Evolutionary conservation across 2,329 filamentous ascomycete genomes (phyloP).

Genomic region (Nemania sp.): DNA sequence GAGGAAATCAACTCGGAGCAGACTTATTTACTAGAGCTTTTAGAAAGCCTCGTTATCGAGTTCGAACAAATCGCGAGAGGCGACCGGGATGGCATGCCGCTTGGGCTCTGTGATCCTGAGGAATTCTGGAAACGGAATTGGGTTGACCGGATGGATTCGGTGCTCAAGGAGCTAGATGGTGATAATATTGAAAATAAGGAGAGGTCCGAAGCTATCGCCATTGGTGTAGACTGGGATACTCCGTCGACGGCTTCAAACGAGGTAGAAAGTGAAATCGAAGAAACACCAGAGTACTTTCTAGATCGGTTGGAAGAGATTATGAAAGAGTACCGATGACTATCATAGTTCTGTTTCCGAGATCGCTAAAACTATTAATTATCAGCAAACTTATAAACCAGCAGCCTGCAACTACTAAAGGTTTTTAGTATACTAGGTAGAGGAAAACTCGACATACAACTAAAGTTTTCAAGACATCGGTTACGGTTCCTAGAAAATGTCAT

Average conservation of each 20-base stretch:
- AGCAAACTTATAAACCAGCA: background rate
- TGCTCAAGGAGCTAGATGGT: background rate
- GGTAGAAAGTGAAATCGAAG: background rate
- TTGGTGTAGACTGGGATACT: conserved; percentile 4
- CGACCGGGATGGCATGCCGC: background rate
- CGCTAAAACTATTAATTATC: background rate
- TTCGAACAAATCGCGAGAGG: background rate
- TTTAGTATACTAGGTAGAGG: too few relatives aligned
- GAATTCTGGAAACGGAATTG: conserved; percentile 10
- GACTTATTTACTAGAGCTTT: background rate
- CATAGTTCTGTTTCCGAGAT: background rate
- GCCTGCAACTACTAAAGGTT: too few relatives aligned
- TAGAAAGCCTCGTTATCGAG: background rate
- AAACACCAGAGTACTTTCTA: background rate
- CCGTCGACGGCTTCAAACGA: background rate
- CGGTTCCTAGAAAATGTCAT: too few relatives aligned
- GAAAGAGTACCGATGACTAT: background rate
- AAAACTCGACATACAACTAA: too few relatives aligned
- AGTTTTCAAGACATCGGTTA: too few relatives aligned
- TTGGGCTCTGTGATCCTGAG: background rate
- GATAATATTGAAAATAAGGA: background rate
- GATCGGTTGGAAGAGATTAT: background rate
- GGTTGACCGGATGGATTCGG: background rate
- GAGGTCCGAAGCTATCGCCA: background rate
- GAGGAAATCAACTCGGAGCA: conserved; percentile 16